Evolutionary conservation across 148 eudicot species (phyloP).

Genomic region (Pharnaceum exiguum): DNA sequence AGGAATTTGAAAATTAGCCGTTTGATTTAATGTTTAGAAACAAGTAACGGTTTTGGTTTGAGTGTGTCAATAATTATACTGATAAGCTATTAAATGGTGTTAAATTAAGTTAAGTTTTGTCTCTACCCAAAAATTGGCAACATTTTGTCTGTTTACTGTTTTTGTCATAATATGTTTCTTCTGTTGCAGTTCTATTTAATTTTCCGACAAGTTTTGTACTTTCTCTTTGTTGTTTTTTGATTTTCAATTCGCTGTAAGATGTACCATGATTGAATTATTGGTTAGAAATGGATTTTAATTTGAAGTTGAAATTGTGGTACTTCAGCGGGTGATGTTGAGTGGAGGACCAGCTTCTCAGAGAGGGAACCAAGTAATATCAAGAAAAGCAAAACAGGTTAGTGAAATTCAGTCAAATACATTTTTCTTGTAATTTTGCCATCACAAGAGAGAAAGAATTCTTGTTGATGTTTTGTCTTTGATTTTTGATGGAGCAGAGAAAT

Average conservation of each 20-base stretch:
- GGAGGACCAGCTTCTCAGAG: conserved; percentile 83
- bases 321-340: conserved; percentile 66
- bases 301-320: neutral
- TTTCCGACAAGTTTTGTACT: no score
- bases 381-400: conserved; percentile 77
- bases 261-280: no score
- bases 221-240: neutral
- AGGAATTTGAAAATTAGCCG: neutral
- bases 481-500: conserved; percentile 47
- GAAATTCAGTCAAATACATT: neutral
- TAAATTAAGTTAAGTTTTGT: no score
- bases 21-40: neutral
- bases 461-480: neutral
- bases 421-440: neutral
- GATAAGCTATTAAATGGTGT: no score
- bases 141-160: neutral
- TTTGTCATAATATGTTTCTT: neutral
- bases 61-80: conserved; percentile 1
- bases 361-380: conserved; percentile 70
- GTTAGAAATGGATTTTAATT: no score
- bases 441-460: neutral
- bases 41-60: no score
- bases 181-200: conserved; percentile 2
- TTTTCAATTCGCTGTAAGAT: neutral
- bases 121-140: no score